Evolutionary conservation across 75 land plant genomes (phyloP).

Genomic region (Sequoiadendron giganteum): DNA sequence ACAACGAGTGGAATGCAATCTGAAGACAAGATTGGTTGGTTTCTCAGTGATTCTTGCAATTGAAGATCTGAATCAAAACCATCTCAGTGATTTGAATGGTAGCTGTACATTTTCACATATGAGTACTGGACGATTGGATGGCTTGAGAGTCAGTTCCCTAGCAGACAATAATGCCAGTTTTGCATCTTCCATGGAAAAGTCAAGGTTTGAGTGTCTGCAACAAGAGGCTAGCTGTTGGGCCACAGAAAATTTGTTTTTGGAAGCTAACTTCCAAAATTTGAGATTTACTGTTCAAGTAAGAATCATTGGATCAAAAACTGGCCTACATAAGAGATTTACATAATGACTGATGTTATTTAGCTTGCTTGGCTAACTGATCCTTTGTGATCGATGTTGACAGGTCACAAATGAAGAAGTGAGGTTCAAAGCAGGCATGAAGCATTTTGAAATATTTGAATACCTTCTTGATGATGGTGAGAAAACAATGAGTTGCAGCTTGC

Average conservation of each 20-base stretch:
- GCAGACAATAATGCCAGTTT: neutral
- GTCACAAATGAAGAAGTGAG: conserved; percentile 38
- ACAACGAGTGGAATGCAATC: conserved; percentile 31
- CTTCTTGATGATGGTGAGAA: conserved; percentile 8
- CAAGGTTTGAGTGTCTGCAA: neutral
- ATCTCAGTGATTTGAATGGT: neutral
- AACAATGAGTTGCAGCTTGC: neutral
- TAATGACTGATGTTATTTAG: neutral
- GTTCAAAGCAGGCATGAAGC: conserved; percentile 33
- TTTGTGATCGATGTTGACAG: conserved; percentile 33
- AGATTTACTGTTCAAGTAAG: conserved; percentile 59
- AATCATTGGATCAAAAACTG: neutral
- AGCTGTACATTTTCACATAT: neutral
- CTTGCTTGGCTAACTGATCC: neutral
- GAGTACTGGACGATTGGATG: neutral
- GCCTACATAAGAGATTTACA: neutral
- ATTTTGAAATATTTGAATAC: conserved; percentile 40
- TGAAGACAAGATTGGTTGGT: conserved; percentile 24
- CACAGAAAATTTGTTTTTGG: conserved; percentile 28
- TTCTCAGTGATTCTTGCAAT: conserved; percentile 21
- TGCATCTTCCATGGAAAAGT: neutral
- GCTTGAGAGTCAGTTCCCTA: neutral
- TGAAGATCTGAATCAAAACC: conserved; percentile 2
- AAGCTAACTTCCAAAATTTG: conserved; percentile 34
- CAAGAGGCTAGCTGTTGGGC: neutral